Conservation (phyloP, 352 stramenopile genomes). For the Aphanomyces stellatus region DNA sequence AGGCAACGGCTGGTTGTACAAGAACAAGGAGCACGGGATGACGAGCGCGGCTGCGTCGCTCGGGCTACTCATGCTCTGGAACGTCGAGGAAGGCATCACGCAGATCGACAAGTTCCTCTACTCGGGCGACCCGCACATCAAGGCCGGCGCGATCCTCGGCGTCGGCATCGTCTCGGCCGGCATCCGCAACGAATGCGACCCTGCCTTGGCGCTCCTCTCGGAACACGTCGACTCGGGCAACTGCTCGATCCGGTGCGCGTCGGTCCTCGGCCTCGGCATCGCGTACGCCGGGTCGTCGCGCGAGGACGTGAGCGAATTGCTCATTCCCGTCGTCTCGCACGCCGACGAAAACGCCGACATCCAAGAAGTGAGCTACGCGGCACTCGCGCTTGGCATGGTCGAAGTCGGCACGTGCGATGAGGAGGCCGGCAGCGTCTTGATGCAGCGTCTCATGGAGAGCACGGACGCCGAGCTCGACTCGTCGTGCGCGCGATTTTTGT, state of each 20-base stretch:
- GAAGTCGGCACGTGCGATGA: slow-evolving; percentile 98
- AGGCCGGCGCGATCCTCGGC: slow-evolving; percentile 95
- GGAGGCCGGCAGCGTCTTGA: slow-evolving; percentile 92
- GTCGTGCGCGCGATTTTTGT: slow-evolving; percentile 94
- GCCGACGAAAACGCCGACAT: slow-evolving; percentile 89
- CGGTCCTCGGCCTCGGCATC: slow-evolving; percentile 95
- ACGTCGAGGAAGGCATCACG: slow-evolving; percentile 98
- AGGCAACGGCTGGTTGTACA: slow-evolving; percentile 97
- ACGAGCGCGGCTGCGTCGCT: slow-evolving; percentile 96
- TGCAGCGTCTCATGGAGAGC: slow-evolving; percentile 98
- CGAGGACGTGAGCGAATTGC: slow-evolving; percentile 96
- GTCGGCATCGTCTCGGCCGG: slow-evolving; percentile 93
- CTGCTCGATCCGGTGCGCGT: slow-evolving; percentile 90
- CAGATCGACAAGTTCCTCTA: slow-evolving; percentile 99
- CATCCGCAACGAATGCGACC: slow-evolving; percentile 96
- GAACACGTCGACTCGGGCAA: slow-evolving; percentile 96
- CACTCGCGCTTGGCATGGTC: slow-evolving; percentile 95
- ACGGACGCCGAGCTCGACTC: slow-evolving; percentile 96
- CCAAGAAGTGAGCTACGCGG: slow-evolving; percentile 88
- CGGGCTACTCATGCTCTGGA: slow-evolving; percentile 98
- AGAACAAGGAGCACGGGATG: slow-evolving; percentile 99
- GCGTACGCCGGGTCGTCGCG: slow-evolving; percentile 94
- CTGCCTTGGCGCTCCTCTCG: slow-evolving; percentile 93
- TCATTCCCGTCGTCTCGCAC: slow-evolving; percentile 91
- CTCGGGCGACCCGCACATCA: slow-evolving; percentile 96